Evolutionary conservation across 192 early-diverging fungal genomes (phyloP).

Genomic region (Pilobolus umbonatus): DNA sequence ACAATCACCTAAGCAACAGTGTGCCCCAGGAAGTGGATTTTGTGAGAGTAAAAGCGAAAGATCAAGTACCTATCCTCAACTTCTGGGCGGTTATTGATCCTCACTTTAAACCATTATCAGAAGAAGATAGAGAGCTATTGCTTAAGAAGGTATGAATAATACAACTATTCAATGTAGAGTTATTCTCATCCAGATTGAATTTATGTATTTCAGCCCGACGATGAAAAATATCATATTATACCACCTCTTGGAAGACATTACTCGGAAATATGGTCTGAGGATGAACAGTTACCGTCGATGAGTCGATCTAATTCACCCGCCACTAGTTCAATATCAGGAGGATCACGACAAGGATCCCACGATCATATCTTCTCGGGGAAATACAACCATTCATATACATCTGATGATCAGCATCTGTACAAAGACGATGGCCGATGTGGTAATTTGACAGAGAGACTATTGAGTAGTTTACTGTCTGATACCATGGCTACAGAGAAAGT

Average conservation of each 20-base stretch:
- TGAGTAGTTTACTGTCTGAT: constrained; percentile 65
- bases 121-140: constrained; percentile 74
- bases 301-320: constrained; percentile 8
- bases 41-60: constrained; percentile 30
- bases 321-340: background rate
- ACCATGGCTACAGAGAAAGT: constrained; percentile 9
- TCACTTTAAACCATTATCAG: constrained; percentile 73
- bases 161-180: constrained; percentile 36
- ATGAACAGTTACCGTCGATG: constrained; percentile 44
- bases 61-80: constrained; percentile 78
- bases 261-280: constrained; percentile 56
- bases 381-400: constrained; percentile 20
- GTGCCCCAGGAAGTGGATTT: constrained; percentile 18
- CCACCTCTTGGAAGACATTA: constrained; percentile 79
- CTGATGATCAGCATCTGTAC: constrained; percentile 9
- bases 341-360: background rate
- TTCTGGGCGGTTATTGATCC: constrained; percentile 84
- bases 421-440: constrained; percentile 21
- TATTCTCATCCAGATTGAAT: constrained; percentile 58
- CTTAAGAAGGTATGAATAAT: constrained; percentile 41
- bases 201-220: constrained; percentile 55
- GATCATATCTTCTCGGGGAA: constrained; percentile 6
- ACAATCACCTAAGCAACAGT: background rate
- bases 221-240: constrained; percentile 53
- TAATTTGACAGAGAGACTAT: constrained; percentile 73